Evolutionary conservation across 2,329 filamentous ascomycete species (phyloP).

Genomic region (Pseudogymnoascus sp.): DNA sequence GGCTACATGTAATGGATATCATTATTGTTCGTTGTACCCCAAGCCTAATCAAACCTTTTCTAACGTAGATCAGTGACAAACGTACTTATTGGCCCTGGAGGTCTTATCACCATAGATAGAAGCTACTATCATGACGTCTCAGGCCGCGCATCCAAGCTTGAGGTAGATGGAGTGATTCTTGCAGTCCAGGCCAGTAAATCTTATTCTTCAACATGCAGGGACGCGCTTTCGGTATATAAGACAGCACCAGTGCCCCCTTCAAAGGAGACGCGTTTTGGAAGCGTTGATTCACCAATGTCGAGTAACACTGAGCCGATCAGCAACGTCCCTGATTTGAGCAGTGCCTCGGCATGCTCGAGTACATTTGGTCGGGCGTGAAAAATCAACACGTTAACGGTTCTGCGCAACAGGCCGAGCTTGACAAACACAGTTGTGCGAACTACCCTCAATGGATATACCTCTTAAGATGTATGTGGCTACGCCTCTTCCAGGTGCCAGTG

Average conservation of each 20-base stretch:
- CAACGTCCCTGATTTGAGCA: slow-evolving; percentile 17
- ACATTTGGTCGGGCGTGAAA: background rate
- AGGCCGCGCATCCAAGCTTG: slow-evolving; percentile 37
- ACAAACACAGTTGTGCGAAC: slow-evolving; percentile 23
- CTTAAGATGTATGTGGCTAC: slow-evolving; percentile 26
- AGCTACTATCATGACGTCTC: slow-evolving; percentile 39
- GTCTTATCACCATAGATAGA: slow-evolving; percentile 34
- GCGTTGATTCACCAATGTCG: slow-evolving; percentile 31
- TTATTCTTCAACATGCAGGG: slow-evolving; percentile 35
- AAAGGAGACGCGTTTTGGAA: slow-evolving; percentile 40
- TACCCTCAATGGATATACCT: slow-evolving; percentile 26
- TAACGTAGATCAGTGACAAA: slow-evolving; percentile 24
- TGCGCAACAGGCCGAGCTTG: slow-evolving; percentile 21
- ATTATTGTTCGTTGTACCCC: slow-evolving; percentile 40
- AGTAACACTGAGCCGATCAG: slow-evolving; percentile 13
- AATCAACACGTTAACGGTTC: slow-evolving; percentile 9
- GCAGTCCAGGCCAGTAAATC: slow-evolving; percentile 36
- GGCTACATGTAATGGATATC: slow-evolving; percentile 36
- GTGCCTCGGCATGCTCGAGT: background rate
- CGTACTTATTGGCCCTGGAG: slow-evolving; percentile 32
- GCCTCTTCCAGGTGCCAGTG: slow-evolving; percentile 23
- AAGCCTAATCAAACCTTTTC: background rate
- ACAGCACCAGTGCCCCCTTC: slow-evolving; percentile 29
- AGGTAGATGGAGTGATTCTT: slow-evolving; percentile 29
- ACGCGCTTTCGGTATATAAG: slow-evolving; percentile 37